Evolutionary conservation across 2,329 filamentous ascomycete genomes (phyloP).

Genomic region (Diplodia sapinea): DNA sequence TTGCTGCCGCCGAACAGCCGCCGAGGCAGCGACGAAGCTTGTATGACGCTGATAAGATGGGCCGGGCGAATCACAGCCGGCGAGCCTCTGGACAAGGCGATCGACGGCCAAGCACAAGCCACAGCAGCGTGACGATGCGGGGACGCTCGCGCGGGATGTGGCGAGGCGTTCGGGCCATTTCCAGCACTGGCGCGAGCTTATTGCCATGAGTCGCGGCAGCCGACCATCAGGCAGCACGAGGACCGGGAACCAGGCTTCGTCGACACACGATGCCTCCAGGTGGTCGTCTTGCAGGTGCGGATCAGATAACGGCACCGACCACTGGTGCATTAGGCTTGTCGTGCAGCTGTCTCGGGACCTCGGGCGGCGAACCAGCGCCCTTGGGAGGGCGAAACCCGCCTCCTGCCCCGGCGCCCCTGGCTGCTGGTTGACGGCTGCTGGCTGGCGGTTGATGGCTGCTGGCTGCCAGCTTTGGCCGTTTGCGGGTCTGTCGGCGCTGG

Average conservation of each 20-base stretch:
- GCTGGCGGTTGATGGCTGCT: neutral
- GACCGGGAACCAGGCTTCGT: constrained; percentile 31
- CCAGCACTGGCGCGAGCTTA: constrained; percentile 29
- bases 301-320: constrained; percentile 19
- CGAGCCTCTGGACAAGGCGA: constrained; percentile 1
- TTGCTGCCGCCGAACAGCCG: neutral
- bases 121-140: constrained; percentile 29
- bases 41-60: constrained; percentile 23
- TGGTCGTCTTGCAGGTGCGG: constrained; percentile 3
- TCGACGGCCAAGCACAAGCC: constrained; percentile 26
- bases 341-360: constrained; percentile 28
- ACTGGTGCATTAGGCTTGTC: constrained; percentile 18
- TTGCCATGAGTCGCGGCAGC: constrained; percentile 30
- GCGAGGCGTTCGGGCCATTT: constrained; percentile 32
- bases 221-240: constrained; percentile 26
- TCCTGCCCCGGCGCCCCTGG: neutral
- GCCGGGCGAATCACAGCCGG: neutral
- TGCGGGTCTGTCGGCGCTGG: no score
- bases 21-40: constrained; percentile 13
- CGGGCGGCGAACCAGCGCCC: constrained; percentile 10
- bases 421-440: neutral
- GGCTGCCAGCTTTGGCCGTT: neutral
- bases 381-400: neutral
- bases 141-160: constrained; percentile 30
- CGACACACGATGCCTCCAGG: constrained; percentile 26